These are phyloP conservation scores for Mucor sp. DNA, from an alignment of 371 early-diverging fungal genomes.

Conservation along the genomic window DNA sequence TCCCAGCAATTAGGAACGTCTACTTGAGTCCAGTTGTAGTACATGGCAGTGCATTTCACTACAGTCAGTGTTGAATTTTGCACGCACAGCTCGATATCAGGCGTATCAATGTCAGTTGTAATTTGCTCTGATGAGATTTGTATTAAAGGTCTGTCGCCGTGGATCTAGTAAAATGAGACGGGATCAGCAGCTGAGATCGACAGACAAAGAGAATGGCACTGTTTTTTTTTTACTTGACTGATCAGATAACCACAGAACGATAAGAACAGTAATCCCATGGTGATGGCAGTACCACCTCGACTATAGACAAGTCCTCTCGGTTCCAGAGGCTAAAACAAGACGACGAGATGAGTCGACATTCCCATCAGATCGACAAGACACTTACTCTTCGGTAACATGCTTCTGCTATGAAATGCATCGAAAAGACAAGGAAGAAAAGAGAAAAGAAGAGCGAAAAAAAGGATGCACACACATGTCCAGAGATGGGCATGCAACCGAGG, in stretches of 20 bases:
- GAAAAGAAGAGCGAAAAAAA: not conserved
- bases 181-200: not conserved
- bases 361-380: not conserved
- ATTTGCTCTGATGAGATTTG: slow-evolving; percentile 34
- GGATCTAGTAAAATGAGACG: slow-evolving; percentile 21
- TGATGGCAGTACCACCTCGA: slow-evolving; percentile 29
- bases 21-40: slow-evolving; percentile 22
- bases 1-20: slow-evolving; percentile 20
- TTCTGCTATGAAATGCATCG: slow-evolving; percentile 47
- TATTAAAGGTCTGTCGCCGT: slow-evolving; percentile 35
- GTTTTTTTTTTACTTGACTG: slow-evolving; percentile 30
- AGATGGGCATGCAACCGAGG: not conserved
- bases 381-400: slow-evolving; percentile 42
- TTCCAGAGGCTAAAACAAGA: slow-evolving; percentile 35
- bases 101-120: slow-evolving; percentile 16
- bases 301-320: slow-evolving; percentile 27
- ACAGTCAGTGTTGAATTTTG: slow-evolving; percentile 31
- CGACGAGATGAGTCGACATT: not conserved
- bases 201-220: not conserved
- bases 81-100: slow-evolving; percentile 43
- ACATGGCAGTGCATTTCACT: slow-evolving; percentile 26
- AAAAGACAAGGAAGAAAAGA: not conserved
- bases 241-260: slow-evolving; percentile 37
- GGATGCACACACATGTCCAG: not conserved
- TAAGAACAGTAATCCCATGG: slow-evolving; percentile 30